Evolutionary conservation across 2,329 filamentous ascomycete species (phyloP), one percentile per base, ranked within the genome.

Genomic region (Hypoxylon sp.): DNA sequence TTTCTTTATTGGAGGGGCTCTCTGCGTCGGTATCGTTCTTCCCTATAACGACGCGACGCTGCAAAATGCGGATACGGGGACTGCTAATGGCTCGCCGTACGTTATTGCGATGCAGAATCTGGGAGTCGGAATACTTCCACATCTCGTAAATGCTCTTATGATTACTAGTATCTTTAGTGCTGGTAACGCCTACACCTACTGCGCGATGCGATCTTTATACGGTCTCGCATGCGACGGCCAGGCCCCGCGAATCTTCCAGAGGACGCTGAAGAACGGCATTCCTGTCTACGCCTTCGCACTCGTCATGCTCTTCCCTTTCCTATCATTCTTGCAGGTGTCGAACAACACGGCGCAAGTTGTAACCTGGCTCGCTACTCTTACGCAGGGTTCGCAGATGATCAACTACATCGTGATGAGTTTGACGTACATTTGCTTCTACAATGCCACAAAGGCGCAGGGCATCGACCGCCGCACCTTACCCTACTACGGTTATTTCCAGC

Each of bases 1-100:
- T 0, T 92, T 92, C 80, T 92, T 92, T 79, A 84, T 92, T 22
- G 84, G 91, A 5, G 88, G 89, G 5, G 87, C 88, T 3, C 81
- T 93, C 1, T 85, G 84, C 57, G 85, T 91, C 19, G 89, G 89
- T 3, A 87, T 91, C 61, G 77, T 91, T 65, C 83, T 91, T 57
- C 83, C 90, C 1, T 88, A 87, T 76, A 85, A 90, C 64, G 87
- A 90, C 71, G 85, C 86, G 0, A 87, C 88, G 67, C 78, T 83
- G 2, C 81, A 82, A 5, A 84, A 84, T 52, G 82, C 84, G 11
- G 70, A 74, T 47, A 86, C 87, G 1, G 81, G 81, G 37, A 84
- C 81, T 0, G 84, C 81, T 13, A 87, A 89, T 60, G 88, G 87
- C 5, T 88, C 87, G 52, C 80, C 87, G 50, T 84, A 84, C 68